Evolutionary conservation across 1,284 basidiomycete genomes (phyloP), one percentile per base, ranked within the genome.

Genomic region (Pseudozyma tsukubaensis): DNA sequence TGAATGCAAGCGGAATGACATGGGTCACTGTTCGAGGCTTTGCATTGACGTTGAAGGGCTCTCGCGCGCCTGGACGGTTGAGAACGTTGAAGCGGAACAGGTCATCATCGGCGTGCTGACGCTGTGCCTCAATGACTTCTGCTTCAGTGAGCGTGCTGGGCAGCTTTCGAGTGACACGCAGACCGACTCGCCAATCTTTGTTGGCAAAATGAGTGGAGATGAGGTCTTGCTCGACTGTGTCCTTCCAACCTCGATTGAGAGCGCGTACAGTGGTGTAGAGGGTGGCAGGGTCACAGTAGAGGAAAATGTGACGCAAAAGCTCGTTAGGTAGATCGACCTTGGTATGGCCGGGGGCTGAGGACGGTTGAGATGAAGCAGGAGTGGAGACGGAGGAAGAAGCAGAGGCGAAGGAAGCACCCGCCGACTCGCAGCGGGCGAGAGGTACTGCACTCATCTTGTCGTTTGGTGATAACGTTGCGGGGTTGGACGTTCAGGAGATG

Each of bases 241-340:
- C 40, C 56, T 75, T 77, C 80, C 80, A 82, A 29, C 63, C 39
- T 24, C 50, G 56, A 47, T 70, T 75, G 47, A 82, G 70, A 12
- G 66, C 47, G n/a, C 80, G 74, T 4, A 82, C 55, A 10, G 65
- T 59, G 43, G 74, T 77, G 67, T 76, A 80, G 50, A 82, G 78
- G 18, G 79, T 79, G 29, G 77, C 76, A 14, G 80, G 80, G 39
- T 82, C 80, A 53, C 77, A 74, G 29, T 78, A 75, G 18, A 78
- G 67, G 63, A 82, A 82, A 50, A 82, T 80, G 59, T 65, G 60
- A 35, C 72, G 64, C n/a, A 80, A 70, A 9, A 82, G 36, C 57
- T 82, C 80, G 66, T 65, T 65, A 32, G 80, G 80, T 4, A 82
- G 77, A 7, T 68, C 42, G 4, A 36, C 18, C 9, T 59, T 60